Evolutionary conservation across 2,329 filamentous ascomycete species (phyloP).

Genomic region (Trematosphaeria pertusa): DNA sequence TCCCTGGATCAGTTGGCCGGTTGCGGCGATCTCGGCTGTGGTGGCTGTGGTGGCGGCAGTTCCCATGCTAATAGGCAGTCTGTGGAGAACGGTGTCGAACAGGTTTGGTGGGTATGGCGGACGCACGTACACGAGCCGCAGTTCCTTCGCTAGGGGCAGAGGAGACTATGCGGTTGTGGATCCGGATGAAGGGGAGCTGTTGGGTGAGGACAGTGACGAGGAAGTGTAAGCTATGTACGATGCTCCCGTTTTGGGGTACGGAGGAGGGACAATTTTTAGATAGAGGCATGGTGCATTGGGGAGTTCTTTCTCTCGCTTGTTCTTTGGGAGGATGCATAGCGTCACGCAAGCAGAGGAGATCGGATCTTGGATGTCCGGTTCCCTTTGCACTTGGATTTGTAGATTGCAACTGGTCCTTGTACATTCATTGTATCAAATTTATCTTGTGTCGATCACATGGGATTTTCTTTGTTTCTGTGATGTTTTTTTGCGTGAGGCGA

Average conservation of each 20-base stretch:
- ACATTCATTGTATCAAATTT: slow-evolving; percentile 13
- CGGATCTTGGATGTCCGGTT: background rate
- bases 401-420: slow-evolving; percentile 12
- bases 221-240: slow-evolving; percentile 64
- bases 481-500: slow-evolving; percentile 1
- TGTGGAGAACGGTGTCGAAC: slow-evolving; percentile 71
- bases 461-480: background rate
- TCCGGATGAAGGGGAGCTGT: slow-evolving; percentile 90
- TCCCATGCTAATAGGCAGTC: slow-evolving; percentile 73
- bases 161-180: slow-evolving; percentile 90
- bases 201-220: slow-evolving; percentile 93
- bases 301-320: slow-evolving; percentile 8
- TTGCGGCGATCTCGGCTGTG: slow-evolving; percentile 54
- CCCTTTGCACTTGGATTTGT: background rate
- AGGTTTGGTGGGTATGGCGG: slow-evolving; percentile 61
- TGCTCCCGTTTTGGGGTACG: background rate
- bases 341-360: no score
- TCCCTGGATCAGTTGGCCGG: slow-evolving; percentile 80
- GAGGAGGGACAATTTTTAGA: background rate
- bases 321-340: no score
- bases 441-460: background rate
- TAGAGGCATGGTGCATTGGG: slow-evolving; percentile 11
- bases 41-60: slow-evolving; percentile 63
- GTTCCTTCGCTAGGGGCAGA: slow-evolving; percentile 84
- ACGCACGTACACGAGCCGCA: slow-evolving; percentile 82